Evolutionary conservation across 2,329 filamentous ascomycete genomes (phyloP).

Genomic region (Nothophaeocryptopus gaeumannii): DNA sequence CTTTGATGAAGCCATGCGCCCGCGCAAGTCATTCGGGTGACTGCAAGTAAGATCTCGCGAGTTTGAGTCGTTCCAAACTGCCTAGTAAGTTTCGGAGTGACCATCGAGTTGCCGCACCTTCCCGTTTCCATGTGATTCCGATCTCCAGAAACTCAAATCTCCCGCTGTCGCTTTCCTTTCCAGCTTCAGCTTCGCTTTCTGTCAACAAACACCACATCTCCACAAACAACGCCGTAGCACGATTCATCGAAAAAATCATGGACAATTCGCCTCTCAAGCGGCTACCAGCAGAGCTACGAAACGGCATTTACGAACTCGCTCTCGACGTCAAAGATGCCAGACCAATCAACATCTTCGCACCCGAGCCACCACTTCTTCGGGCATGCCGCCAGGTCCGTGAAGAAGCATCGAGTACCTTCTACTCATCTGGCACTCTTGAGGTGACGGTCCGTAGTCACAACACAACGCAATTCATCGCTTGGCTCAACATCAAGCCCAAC

Average conservation of each 20-base stretch:
- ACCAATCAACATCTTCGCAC: not conserved
- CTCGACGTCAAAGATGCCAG: not conserved
- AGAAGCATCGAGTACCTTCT: not conserved
- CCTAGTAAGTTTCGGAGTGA: too few species aligned
- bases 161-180: too few species aligned
- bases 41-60: too few species aligned
- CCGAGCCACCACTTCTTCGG: not conserved
- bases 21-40: too few species aligned
- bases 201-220: too few species aligned
- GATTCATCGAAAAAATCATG: not conserved
- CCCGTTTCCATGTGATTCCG: too few species aligned
- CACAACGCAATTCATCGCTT: not conserved
- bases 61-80: too few species aligned
- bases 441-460: not conserved
- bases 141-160: too few species aligned
- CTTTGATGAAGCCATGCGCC: too few species aligned
- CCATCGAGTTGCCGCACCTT: too few species aligned
- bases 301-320: not conserved
- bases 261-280: not conserved
- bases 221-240: too few species aligned
- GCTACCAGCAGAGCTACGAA: not conserved
- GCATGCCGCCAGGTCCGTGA: not conserved
- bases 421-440: not conserved
- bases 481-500: not conserved
- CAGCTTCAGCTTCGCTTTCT: too few species aligned